These are phyloP conservation scores for Xylaria sp. DNA, from an alignment of 2,329 filamentous ascomycete genomes.

Conservation along the genomic window DNA sequence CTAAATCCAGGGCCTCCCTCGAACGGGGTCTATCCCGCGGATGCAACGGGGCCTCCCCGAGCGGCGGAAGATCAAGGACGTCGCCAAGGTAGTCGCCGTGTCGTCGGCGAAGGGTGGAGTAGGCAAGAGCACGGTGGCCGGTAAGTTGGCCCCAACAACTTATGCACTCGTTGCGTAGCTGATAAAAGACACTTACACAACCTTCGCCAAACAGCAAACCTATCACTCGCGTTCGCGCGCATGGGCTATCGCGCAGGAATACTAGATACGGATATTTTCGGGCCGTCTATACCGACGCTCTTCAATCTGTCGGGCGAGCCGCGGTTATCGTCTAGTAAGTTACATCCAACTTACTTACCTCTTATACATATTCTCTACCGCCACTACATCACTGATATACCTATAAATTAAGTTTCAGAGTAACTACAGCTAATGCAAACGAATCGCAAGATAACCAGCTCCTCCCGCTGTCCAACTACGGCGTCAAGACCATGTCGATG, in stretches of 20 bases:
- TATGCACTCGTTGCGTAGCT: no score
- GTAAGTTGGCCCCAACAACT: conserved; percentile 56
- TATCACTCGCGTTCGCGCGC: conserved; percentile 86
- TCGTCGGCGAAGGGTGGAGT: conserved; percentile 98
- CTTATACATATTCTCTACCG: no score
- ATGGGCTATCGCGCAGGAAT: conserved; percentile 86
- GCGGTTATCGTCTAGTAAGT: conserved; percentile 72
- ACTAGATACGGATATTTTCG: conserved; percentile 96
- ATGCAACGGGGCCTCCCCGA: conserved; percentile 85
- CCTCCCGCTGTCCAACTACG: conserved; percentile 90
- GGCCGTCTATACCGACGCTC: conserved; percentile 91
- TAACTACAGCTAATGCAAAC: neutral
- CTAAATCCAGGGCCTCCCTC: conserved; percentile 80
- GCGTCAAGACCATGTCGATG: conserved; percentile 98
- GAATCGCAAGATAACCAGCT: conserved; percentile 75
- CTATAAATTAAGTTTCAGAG: no score
- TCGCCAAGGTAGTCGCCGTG: conserved; percentile 93
- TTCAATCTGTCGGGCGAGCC: conserved; percentile 85
- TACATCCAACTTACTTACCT: no score
- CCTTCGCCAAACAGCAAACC: conserved; percentile 65
- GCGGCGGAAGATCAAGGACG: conserved; percentile 81
- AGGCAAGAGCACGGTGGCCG: conserved; percentile 92
- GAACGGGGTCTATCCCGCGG: conserved; percentile 76
- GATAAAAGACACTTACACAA: neutral
- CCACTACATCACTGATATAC: no score